Conservation (phyloP, 2,329 filamentous ascomycete genomes). For the Monilinia aucupariae region DNA sequence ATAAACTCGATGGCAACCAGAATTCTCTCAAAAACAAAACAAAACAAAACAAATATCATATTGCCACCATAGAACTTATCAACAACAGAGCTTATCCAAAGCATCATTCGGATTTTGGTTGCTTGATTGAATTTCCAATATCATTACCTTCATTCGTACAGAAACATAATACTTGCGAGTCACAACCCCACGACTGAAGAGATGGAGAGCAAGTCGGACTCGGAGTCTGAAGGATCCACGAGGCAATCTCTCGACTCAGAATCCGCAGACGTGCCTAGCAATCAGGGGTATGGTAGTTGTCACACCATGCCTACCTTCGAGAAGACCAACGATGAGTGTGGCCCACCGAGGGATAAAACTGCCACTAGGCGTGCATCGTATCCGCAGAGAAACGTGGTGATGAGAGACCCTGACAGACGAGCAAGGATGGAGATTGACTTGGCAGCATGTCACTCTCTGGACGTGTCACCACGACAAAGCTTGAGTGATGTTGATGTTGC, state of each 20-base stretch:
- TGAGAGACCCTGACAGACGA: neutral
- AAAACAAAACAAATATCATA: neutral
- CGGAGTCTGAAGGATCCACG: neutral
- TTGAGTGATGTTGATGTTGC: neutral
- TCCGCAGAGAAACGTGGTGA: neutral
- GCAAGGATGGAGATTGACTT: neutral
- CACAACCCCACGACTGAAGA: neutral
- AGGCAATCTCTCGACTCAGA: neutral
- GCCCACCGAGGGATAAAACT: neutral
- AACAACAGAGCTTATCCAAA: neutral
- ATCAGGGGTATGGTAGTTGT: neutral
- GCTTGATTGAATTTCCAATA: neutral
- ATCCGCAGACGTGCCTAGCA: neutral
- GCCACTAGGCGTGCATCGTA: neutral
- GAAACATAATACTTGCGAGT: neutral
- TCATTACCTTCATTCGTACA: neutral
- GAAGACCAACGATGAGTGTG: neutral
- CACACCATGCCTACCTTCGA: neutral
- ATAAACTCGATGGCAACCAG: accelerated
- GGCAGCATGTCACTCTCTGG: neutral
- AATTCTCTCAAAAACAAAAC: neutral
- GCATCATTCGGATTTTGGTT: neutral
- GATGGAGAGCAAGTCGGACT: neutral
- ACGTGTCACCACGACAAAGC: neutral
- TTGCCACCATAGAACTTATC: neutral